Percentiles rank a stretch among this genome's conserved stretches.
These are phyloP conservation scores for Pseudogymnoascus sp. DNA, from an alignment of 2,329 filamentous ascomycete species.

Conservation along the genomic window DNA sequence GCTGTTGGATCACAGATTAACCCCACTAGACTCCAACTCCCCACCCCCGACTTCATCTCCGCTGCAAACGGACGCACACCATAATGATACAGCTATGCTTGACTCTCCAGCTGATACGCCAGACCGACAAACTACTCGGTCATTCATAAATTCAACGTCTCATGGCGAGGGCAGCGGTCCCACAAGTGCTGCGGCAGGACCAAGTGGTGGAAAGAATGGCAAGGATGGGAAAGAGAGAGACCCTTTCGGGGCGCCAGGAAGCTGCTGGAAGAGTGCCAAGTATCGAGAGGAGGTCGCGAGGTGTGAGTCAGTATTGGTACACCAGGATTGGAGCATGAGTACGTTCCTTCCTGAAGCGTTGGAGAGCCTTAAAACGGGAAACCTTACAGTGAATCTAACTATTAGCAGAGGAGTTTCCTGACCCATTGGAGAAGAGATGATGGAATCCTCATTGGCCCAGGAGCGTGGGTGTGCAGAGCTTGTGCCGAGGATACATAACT, in stretches of 20 bases:
- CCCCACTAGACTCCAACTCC: slow-evolving; percentile 3
- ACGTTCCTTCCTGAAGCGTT: slow-evolving; percentile 19
- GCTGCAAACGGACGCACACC: not conserved
- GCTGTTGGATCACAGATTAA: not conserved
- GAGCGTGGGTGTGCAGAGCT: not conserved
- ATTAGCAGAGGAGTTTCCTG: not conserved
- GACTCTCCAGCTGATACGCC: slow-evolving; percentile 6
- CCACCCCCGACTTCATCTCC: slow-evolving; percentile 5
- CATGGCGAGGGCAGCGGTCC: not conserved
- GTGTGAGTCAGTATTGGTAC: slow-evolving; percentile 42
- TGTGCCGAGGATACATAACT: not conserved
- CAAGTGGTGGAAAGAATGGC: slow-evolving; percentile 9
- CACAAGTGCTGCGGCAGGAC: not conserved
- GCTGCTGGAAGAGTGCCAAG: slow-evolving; percentile 49
- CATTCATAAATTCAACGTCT: slow-evolving; percentile 1
- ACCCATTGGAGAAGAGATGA: not conserved
- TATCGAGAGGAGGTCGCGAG: slow-evolving; percentile 48
- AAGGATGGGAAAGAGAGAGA: slow-evolving; percentile 24
- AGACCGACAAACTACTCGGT: not conserved
- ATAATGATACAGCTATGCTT: slow-evolving; percentile 7
- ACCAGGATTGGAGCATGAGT: slow-evolving; percentile 45
- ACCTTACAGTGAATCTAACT: not conserved
- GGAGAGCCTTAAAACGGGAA: not conserved
- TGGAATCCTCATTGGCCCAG: not conserved
- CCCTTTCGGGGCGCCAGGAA: slow-evolving; percentile 36